Evolutionary conservation across 2,329 filamentous ascomycete species (phyloP).

Genomic region (Metarhizium robertsii): DNA sequence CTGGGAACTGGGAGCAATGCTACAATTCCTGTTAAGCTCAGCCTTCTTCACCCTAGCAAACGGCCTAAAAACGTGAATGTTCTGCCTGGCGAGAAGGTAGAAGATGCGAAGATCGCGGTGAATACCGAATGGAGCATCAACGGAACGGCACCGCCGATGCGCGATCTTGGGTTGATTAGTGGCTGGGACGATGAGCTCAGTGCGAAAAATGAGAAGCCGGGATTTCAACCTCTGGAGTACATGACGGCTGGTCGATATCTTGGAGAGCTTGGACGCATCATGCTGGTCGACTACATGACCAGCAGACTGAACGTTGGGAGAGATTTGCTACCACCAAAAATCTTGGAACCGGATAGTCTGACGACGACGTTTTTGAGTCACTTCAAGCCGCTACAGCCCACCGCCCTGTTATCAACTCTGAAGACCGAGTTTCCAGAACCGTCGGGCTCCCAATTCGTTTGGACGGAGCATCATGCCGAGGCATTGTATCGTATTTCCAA

Average conservation of each 20-base stretch:
- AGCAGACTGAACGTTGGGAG: conserved; percentile 27
- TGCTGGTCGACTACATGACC: conserved; percentile 56
- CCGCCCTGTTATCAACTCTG: conserved; percentile 36
- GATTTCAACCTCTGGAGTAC: conserved; percentile 77
- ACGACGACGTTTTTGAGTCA: conserved; percentile 67
- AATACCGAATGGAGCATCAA: conserved; percentile 83
- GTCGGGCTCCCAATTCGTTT: conserved; percentile 42
- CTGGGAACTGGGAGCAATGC: conserved; percentile 77
- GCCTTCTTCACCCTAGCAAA: conserved; percentile 55
- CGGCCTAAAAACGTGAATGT: conserved; percentile 38
- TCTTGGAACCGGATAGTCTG: conserved; percentile 52
- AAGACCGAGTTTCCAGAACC: conserved; percentile 41
- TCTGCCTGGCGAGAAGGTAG: conserved; percentile 33
- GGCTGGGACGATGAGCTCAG: conserved; percentile 64
- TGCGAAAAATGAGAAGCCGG: conserved; percentile 55
- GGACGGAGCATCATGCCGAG: conserved; percentile 51
- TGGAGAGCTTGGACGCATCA: conserved; percentile 64
- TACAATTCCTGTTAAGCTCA: conserved; percentile 61
- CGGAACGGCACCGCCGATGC: conserved; percentile 59
- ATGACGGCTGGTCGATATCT: conserved; percentile 75
- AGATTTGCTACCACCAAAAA: conserved; percentile 40
- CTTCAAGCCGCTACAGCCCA: conserved; percentile 45
- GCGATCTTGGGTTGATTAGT: conserved; percentile 53
- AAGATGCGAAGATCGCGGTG: conserved; percentile 59
- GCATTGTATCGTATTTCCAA: conserved; percentile 58